A percentile compares a stretch with the other conserved stretches of the same genome.
These are phyloP conservation scores for Pseudoturritis turrita DNA, from an alignment of 345 rosid species.

Conservation along the genomic window DNA sequence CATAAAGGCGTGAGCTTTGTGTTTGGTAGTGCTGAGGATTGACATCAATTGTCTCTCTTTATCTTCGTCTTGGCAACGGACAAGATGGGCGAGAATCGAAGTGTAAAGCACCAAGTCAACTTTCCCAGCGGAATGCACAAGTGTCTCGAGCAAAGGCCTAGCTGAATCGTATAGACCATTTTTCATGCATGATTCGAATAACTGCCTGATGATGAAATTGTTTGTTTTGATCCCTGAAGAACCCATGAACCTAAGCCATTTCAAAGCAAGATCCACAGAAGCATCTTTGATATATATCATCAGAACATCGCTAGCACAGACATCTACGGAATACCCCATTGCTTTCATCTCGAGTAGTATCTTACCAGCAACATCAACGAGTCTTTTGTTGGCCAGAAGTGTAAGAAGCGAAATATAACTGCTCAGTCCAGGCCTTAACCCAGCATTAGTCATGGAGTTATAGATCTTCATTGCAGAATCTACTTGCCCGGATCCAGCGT, in stretches of 20 bases:
- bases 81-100: constrained; percentile 88
- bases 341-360: constrained; percentile 94
- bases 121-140: constrained; percentile 72
- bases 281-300: constrained; percentile 97
- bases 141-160: constrained; percentile 87
- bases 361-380: constrained; percentile 91
- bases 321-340: constrained; percentile 88
- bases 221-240: constrained; percentile 90
- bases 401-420: constrained; percentile 75
- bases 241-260: constrained; percentile 94
- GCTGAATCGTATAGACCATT: constrained; percentile 76
- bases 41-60: constrained; percentile 88
- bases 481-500: constrained; percentile 84
- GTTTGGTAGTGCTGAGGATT: constrained; percentile 74
- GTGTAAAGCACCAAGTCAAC: constrained; percentile 96
- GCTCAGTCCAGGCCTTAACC: constrained; percentile 84
- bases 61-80: constrained; percentile 84
- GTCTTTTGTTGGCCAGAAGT: constrained; percentile 85
- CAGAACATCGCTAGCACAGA: constrained; percentile 89
- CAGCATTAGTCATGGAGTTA: constrained; percentile 91
- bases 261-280: constrained; percentile 80
- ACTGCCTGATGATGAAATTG: constrained; percentile 85
- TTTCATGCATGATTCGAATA: constrained; percentile 97
- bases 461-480: constrained; percentile 93
- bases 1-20: constrained; percentile 80